These are phyloP conservation scores for Aspergillus affinis DNA, from an alignment of 495 filamentous ascomycete genomes.

Conservation along the genomic window DNA sequence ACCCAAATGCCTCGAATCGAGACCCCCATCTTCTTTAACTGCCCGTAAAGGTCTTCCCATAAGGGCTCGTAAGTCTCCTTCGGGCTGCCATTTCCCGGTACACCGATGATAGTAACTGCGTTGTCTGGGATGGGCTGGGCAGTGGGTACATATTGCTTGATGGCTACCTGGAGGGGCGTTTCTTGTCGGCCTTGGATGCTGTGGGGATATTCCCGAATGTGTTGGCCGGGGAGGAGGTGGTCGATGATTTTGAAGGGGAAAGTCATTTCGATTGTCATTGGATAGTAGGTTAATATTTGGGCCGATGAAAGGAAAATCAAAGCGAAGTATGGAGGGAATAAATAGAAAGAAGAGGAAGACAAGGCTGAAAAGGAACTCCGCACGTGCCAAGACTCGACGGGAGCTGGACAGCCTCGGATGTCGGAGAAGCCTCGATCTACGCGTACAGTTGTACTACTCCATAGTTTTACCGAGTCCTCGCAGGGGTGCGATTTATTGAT, in stretches of 20 bases:
- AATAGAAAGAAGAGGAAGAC: background rate
- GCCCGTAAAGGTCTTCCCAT: constrained; percentile 62
- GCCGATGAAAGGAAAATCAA: background rate
- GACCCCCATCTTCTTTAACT: constrained; percentile 42
- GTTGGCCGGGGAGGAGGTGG: constrained; percentile 52
- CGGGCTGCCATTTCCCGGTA: constrained; percentile 58
- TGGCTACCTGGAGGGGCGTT: constrained; percentile 49
- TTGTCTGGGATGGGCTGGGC: constrained; percentile 54
- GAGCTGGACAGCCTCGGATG: too few relatives aligned
- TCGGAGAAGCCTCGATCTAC: too few relatives aligned
- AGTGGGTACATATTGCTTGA: constrained; percentile 73
- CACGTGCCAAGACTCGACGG: too few relatives aligned
- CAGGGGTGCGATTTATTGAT: too few relatives aligned
- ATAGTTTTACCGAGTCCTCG: too few relatives aligned
- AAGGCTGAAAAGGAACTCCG: too few relatives aligned
- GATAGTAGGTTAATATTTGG: too few relatives aligned
- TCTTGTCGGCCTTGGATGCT: constrained; percentile 51
- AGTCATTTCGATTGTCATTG: background rate
- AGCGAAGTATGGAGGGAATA: background rate
- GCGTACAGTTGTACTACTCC: too few relatives aligned
- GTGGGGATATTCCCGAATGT: constrained; percentile 57
- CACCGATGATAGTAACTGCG: constrained; percentile 62
- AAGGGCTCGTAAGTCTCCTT: constrained; percentile 76
- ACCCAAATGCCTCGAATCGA: constrained; percentile 71
- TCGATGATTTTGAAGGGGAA: constrained; percentile 37